phyloP scores from a whole-genome alignment of 805 yeast genomes.

The Clavispora fructus region DNA sequence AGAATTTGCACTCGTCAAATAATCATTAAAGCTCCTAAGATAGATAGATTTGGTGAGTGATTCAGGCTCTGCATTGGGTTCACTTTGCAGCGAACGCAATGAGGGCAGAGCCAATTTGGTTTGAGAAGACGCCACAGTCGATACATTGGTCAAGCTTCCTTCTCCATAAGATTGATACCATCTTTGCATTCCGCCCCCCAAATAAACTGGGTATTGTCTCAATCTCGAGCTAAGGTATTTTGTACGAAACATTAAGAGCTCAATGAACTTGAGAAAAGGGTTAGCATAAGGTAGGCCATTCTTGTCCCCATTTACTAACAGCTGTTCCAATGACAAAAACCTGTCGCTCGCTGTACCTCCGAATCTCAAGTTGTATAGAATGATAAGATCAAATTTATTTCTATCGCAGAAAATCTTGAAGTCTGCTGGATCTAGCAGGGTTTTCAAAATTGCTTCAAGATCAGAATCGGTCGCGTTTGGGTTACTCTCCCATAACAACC shows the following conservation, averaged over 20 bases:
- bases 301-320: constrained; percentile 30
- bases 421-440: constrained; percentile 54
- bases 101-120: too few species aligned
- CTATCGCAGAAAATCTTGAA: constrained; percentile 49
- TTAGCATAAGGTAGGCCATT: constrained; percentile 44
- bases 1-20: constrained; percentile 6
- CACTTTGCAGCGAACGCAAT: background rate
- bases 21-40: constrained; percentile 10
- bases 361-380: constrained; percentile 54
- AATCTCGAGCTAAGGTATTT: constrained; percentile 31
- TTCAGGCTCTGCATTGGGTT: background rate
- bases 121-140: background rate
- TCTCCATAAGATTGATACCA: constrained; percentile 33
- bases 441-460: constrained; percentile 55
- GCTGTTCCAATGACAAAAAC: constrained; percentile 31
- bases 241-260: constrained; percentile 25
- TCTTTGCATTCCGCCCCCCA: constrained; percentile 33
- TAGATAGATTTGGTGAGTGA: constrained; percentile 1
- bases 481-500: constrained; percentile 20
- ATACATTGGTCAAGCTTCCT: constrained; percentile 4
- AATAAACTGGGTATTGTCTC: constrained; percentile 26
- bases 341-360: constrained; percentile 25
- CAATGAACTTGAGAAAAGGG: constrained; percentile 49
- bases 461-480: constrained; percentile 50
- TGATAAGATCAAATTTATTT: constrained; percentile 53